Evolutionary conservation across 106 monocot species (phyloP).

Genomic region (Vanilla planifolia): DNA sequence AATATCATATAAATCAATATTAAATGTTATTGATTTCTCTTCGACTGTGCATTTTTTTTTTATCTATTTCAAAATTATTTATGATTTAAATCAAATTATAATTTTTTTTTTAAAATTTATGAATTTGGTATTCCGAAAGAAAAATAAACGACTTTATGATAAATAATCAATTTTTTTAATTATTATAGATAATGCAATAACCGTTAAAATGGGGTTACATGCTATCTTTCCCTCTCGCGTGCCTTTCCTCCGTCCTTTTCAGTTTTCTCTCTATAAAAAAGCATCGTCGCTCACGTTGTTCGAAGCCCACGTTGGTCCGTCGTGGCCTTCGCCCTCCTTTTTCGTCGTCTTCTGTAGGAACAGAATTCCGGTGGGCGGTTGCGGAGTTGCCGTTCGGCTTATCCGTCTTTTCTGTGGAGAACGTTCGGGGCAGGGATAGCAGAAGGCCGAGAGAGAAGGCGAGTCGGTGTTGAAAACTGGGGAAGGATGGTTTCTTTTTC

Average conservation of each 20-base stretch:
- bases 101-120: no score
- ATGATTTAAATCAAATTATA: no score
- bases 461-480: neutral
- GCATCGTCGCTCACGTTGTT: neutral
- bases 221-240: neutral
- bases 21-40: no score
- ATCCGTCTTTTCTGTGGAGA: neutral
- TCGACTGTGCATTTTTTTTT: no score
- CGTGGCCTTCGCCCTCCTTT: neutral
- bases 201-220: no score
- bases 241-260: neutral
- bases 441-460: neutral
- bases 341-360: neutral
- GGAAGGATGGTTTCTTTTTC: conserved; percentile 18
- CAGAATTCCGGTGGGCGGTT: neutral
- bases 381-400: neutral
- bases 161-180: no score
- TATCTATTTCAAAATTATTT: no score
- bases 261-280: conserved; percentile 5
- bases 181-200: no score
- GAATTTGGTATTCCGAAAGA: neutral
- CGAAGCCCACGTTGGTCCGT: neutral
- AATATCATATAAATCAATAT: no score
- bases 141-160: no score
- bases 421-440: neutral